Evolutionary conservation across 2,329 filamentous ascomycete species (phyloP), one percentile per base, ranked within the genome.

Genomic region (Fusarium brachygibbosum): DNA sequence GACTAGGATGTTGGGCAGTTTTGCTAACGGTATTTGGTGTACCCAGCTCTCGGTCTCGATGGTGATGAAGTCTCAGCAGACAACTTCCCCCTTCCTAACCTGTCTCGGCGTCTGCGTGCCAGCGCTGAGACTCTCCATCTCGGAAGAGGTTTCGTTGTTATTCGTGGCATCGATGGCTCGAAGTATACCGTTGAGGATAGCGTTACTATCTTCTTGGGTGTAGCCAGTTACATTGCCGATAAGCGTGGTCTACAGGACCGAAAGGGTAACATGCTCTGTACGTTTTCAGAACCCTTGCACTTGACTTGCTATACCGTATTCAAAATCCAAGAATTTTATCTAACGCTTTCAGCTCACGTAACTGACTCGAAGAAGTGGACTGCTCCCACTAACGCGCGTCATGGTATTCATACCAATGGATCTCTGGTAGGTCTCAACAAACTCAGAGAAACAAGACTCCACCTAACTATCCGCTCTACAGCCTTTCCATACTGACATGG

Each of bases 221-320:
- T 90, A 13, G 82, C 87, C 1, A 84, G 82, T 57, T 83, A 90
- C 69, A 82, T 91, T 50, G 88, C 84, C 3, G 81, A 85, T 37
- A 80, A 84, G 46, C 82, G 87, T 38, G 86, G 86, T 4, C 68
- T 83, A 4, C 86, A 88, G 58, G 82, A 82, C 57, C 78, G 78
- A n/a, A 81, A 80, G 42, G 83, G 84, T 13, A 81, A 82, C 35
- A 80, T 86, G 71, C 68, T 86, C 17, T 79, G 84, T 85, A 77
- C 68, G 81, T 76, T 46, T 49, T 25, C 45, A 40, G 21, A 46
- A 48, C 25, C 38, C 46, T 28, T 12, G 23, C n/a, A 29, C 17
- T 51, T 29, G 21, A 35, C 9, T 32, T 35, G 6, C 3, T 12
- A 28, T 44, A 8, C 46, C 29, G 10, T 25, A 28, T 41, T 16